A percentile compares a stretch with the other conserved stretches of the same genome.
Conservation (phyloP, 768 basidiomycete species). For the Lactarius quietus region DNA sequence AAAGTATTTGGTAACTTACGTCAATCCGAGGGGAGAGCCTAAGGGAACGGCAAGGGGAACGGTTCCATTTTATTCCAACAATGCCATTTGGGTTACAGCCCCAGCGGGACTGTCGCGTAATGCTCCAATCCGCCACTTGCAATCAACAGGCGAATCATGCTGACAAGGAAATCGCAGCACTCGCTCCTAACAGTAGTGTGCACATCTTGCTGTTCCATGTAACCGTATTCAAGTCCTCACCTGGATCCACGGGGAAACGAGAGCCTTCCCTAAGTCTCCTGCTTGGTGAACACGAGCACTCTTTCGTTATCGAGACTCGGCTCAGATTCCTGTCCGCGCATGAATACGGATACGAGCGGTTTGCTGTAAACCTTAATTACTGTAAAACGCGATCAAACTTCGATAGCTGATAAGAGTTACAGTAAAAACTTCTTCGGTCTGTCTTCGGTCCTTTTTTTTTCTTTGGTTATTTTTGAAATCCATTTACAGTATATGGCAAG, state of each 20-base stretch:
- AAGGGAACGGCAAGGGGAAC: neutral
- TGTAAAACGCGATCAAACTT: no score
- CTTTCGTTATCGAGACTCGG: neutral
- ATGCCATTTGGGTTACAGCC: neutral
- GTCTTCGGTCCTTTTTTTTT: no score
- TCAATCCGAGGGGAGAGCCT: no score
- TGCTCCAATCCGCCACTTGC: neutral
- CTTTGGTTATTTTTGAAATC: no score
- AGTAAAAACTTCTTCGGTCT: no score
- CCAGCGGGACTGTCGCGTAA: neutral
- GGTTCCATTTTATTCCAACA: neutral
- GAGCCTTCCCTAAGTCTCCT: neutral
- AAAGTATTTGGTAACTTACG: neutral
- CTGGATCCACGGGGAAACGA: neutral
- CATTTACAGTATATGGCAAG: no score
- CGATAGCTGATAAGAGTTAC: no score
- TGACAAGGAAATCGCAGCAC: neutral
- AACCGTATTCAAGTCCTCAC: neutral
- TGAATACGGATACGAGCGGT: no score
- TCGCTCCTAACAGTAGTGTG: neutral
- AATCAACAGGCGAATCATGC: neutral
- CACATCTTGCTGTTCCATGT: neutral
- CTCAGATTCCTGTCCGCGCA: conserved; percentile 5
- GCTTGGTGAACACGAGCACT: neutral
- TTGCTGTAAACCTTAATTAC: no score